Base-by-base conservation (phyloP, 257 asterid genomes). In the Eucommia ulmoides region DNA sequence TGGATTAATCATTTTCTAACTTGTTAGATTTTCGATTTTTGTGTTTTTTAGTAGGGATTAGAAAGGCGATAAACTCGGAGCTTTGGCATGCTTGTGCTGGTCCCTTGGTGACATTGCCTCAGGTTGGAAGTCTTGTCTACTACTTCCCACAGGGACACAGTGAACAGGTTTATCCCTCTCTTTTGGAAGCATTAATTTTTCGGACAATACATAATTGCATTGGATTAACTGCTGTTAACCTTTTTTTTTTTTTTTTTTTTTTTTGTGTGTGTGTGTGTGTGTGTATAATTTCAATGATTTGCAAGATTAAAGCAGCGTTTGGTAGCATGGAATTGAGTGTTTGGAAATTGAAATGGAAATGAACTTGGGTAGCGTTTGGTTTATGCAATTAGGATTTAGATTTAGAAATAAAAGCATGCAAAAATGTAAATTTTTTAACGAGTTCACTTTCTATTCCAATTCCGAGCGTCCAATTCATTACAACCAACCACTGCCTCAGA, bases 61-160 rank as follows among this genome's bases (percentile, higher is more conserved):
- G 62, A 65, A 79, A 84, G 63, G 62, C 64, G 23, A 76, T 84
- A 33, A 82, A 63, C 59, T 84, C 93, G 1, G 95, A 84, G 87
- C 53, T 84, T 20, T 84, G 95, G 95, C 95, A 84, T 54, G 93
- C 95, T 7, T 84, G 95, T 54, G 95, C 91, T 62, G 95, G 95
- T 20, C 95, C 95, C 46, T 64, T 84, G 64, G 95, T 79, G 23
- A 76, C 74, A 22, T 67, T 81, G 75, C 95, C 95, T 70, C 95
- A 79, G 53, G 76, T 84, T 59, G 95, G 95, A 62, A 79, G 93
- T 68, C 93, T 84, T 35, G 93, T 84, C 33, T 84, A 76, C 49
- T 84, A 84, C 75, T 81, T 79, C 54, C 93, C 95, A 50, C 95
- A 84, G 46, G 95, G 95, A 8, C 95, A 84, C 48, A 84, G 95